A percentile compares a stretch with the other conserved stretches of the same genome.
Evolutionary conservation across 768 basidiomycete genomes (phyloP).

Genomic region (Lactifluus volemus): DNA sequence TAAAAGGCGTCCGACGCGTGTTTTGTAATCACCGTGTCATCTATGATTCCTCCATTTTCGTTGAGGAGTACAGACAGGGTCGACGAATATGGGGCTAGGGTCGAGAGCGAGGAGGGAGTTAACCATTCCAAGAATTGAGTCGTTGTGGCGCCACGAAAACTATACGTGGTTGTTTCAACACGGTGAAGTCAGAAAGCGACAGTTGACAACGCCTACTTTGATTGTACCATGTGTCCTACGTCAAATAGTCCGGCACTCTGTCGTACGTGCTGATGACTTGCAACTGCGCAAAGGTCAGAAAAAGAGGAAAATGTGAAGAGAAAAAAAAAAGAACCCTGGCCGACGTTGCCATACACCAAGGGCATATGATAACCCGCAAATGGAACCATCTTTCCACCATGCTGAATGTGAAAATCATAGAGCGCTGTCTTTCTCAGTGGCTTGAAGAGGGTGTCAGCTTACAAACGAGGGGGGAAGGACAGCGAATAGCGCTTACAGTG

Average conservation of each 20-base stretch:
- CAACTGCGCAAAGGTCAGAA: constrained; percentile 41
- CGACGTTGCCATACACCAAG: constrained; percentile 70
- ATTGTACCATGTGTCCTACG: constrained; percentile 98
- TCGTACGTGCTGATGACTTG: constrained; percentile 86
- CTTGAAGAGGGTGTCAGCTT: not conserved
- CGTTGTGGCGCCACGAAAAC: constrained; percentile 73
- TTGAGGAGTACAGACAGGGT: constrained; percentile 89
- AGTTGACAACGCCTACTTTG: constrained; percentile 45
- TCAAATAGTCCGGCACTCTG: constrained; percentile 83
- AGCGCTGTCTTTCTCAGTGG: constrained; percentile 57
- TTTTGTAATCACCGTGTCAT: constrained; percentile 89
- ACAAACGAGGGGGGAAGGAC: no score
- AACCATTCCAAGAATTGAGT: constrained; percentile 83
- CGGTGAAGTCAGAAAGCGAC: not conserved
- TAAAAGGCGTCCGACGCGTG: constrained; percentile 77
- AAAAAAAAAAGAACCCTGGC: constrained; percentile 46
- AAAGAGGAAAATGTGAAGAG: not conserved
- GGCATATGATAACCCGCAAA: constrained; percentile 98
- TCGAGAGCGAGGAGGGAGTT: constrained; percentile 71
- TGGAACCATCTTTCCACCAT: constrained; percentile 89
- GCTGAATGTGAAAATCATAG: constrained; percentile 79
- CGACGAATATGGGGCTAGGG: constrained; percentile 63
- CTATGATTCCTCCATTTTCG: constrained; percentile 86
- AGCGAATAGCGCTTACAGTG: not conserved
- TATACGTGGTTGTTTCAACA: constrained; percentile 25